Evolutionary conservation across 148 eudicot species (phyloP).

Genomic region (Rhododendron henanense): DNA sequence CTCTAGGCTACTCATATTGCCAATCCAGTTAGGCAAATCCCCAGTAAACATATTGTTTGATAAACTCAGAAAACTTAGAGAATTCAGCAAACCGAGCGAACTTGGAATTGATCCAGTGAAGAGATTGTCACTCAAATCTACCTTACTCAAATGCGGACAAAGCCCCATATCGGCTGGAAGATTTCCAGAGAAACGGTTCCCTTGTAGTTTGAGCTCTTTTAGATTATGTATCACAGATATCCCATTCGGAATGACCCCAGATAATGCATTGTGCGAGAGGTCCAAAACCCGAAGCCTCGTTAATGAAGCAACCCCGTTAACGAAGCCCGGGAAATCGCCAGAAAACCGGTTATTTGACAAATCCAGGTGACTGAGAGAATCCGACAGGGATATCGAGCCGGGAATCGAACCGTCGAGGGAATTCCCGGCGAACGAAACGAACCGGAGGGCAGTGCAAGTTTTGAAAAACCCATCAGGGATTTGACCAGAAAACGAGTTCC

Average conservation of each 20-base stretch:
- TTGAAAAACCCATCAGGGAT: slow-evolving; percentile 50
- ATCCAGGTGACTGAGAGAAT: slow-evolving; percentile 44
- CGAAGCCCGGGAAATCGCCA: slow-evolving; percentile 44
- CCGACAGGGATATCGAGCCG: slow-evolving; percentile 45
- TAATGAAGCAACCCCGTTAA: slow-evolving; percentile 47
- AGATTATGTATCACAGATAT: slow-evolving; percentile 49
- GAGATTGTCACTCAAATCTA: slow-evolving; percentile 55
- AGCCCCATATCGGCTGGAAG: slow-evolving; percentile 68
- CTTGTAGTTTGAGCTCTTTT: slow-evolving; percentile 53
- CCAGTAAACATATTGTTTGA: slow-evolving; percentile 55
- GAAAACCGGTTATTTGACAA: slow-evolving; percentile 70
- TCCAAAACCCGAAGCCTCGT: slow-evolving; percentile 69
- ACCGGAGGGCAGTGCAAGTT: slow-evolving; percentile 41
- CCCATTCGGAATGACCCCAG: slow-evolving; percentile 61
- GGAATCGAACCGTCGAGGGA: slow-evolving; percentile 66
- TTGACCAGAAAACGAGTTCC: slow-evolving; percentile 54
- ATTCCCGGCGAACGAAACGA: slow-evolving; percentile 63
- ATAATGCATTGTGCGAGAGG: slow-evolving; percentile 56
- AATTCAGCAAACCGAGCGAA: slow-evolving; percentile 42
- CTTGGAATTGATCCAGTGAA: slow-evolving; percentile 55
- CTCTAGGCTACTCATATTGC: slow-evolving; percentile 40
- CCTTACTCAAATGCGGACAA: slow-evolving; percentile 57
- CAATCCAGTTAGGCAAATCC: slow-evolving; percentile 67
- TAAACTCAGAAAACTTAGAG: slow-evolving; percentile 37
- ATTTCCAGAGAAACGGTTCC: slow-evolving; percentile 68